Percentiles rank a stretch among this genome's conserved stretches.
Conservation (phyloP, 306 rosid genomes). For the Luffa aegyptiaca region DNA sequence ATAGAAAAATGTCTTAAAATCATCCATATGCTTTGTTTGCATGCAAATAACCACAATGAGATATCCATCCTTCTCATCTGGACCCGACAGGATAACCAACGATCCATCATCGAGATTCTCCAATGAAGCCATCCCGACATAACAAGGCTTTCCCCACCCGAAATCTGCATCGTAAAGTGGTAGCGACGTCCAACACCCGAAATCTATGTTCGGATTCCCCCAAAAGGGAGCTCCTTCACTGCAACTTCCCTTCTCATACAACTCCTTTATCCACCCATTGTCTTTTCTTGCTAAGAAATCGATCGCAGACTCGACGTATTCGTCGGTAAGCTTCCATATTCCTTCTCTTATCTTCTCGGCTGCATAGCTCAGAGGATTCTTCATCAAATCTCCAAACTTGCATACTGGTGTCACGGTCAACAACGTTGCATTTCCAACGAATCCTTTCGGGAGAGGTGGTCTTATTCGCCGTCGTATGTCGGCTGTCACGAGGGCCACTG, state of each 20-base stretch:
- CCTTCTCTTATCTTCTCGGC: constrained; percentile 26
- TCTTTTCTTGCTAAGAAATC: constrained; percentile 28
- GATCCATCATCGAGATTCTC: constrained; percentile 34
- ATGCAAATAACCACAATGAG: constrained; percentile 17
- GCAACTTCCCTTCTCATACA: too few relatives aligned
- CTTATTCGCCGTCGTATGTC: constrained; percentile 31
- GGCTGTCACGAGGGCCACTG: constrained; percentile 21
- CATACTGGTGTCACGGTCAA: too few relatives aligned
- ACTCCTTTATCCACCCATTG: constrained; percentile 4
- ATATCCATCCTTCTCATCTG: constrained; percentile 33
- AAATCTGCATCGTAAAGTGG: too few relatives aligned
- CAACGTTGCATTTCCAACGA: too few relatives aligned
- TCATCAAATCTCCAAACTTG: too few relatives aligned
- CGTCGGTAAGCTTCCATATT: constrained; percentile 29
- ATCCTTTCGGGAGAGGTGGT: too few relatives aligned
- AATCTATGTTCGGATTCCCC: too few relatives aligned
- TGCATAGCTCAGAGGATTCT: too few relatives aligned
- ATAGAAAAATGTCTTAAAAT: constrained; percentile 26
- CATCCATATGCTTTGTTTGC: too few relatives aligned
- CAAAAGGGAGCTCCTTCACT: too few relatives aligned
- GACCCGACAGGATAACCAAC: constrained; percentile 23
- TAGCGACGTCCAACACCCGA: too few relatives aligned
- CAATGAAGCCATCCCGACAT: constrained; percentile 31
- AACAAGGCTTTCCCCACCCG: background rate
- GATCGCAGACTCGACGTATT: constrained; percentile 28